phyloP scores from a whole-genome alignment of 495 filamentous ascomycete genomes.

The Pseudomonodictys pantanalensis region DNA sequence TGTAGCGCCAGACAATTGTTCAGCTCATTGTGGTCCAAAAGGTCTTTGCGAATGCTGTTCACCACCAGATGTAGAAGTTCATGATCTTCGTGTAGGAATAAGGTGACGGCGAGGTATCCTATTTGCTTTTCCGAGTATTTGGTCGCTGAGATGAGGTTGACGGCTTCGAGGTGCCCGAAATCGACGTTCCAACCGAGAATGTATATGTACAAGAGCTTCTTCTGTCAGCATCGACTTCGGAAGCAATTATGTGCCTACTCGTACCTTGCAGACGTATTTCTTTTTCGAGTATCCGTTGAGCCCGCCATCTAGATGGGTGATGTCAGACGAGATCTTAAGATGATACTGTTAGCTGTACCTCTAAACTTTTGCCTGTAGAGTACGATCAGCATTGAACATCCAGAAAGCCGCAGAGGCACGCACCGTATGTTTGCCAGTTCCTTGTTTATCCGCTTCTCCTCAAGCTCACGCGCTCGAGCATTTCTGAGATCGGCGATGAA shows the following conservation, averaged over 20 bases:
- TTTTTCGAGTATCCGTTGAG: constrained; percentile 98
- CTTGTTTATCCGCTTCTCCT: constrained; percentile 99
- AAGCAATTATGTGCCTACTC: background rate
- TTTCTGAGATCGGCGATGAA: constrained; percentile 98
- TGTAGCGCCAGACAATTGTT: constrained; percentile 98
- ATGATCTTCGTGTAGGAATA: constrained; percentile 96
- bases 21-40: constrained; percentile 91
- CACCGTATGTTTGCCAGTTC: constrained; percentile 95
- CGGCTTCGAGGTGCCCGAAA: constrained; percentile 96
- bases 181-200: constrained; percentile 99
- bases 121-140: constrained; percentile 99
- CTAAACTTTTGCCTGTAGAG: constrained; percentile 68
- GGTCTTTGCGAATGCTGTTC: constrained; percentile 96
- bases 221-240: constrained; percentile 31
- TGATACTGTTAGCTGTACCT: constrained; percentile 45
- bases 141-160: constrained; percentile 91
- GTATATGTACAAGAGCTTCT: constrained; percentile 90
- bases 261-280: constrained; percentile 99
- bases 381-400: constrained; percentile 27
- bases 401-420: constrained; percentile 30
- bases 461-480: constrained; percentile 88
- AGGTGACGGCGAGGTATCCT: constrained; percentile 93
- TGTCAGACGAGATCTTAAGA: constrained; percentile 32
- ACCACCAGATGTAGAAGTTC: constrained; percentile 94
- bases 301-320: constrained; percentile 61